Percentiles rank a stretch among this genome's conserved stretches.
These are phyloP conservation scores for Paraconiothyrium sp. DNA, from an alignment of 2,329 filamentous ascomycete species.

Conservation along the genomic window DNA sequence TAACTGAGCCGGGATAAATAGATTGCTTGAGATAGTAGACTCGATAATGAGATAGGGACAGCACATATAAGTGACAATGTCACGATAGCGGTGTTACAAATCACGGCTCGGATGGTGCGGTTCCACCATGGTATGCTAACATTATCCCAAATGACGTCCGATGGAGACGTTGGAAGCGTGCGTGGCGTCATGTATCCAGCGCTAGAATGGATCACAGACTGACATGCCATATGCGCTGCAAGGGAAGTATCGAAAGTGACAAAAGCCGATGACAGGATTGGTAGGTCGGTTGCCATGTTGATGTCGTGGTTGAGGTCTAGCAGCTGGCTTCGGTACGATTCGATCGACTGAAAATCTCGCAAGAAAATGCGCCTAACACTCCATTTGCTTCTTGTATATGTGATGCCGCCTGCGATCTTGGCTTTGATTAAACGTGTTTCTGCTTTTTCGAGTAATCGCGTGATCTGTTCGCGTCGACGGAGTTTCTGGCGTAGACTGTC, in stretches of 20 bases:
- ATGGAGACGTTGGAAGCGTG: constrained; percentile 15
- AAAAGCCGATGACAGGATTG: constrained; percentile 18
- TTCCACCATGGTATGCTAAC: constrained; percentile 19
- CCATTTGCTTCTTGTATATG: constrained; percentile 16
- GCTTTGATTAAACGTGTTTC: no score
- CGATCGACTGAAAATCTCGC: no score
- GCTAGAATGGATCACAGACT: constrained; percentile 22
- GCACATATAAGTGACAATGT: constrained; percentile 10
- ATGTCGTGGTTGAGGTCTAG: no score
- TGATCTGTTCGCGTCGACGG: no score
- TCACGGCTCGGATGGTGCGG: constrained; percentile 17
- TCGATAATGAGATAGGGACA: constrained; percentile 18
- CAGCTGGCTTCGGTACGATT: no score
- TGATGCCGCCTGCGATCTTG: no score
- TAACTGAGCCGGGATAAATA: constrained; percentile 18
- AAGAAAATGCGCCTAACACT: no score
- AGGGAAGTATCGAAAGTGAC: constrained; percentile 20
- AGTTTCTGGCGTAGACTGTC: no score
- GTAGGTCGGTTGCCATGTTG: no score
- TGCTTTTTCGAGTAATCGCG: constrained; percentile 12
- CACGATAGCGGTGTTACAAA: constrained; percentile 18
- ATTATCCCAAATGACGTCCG: constrained; percentile 23
- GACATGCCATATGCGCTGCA: constrained; percentile 17
- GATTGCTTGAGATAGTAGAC: constrained; percentile 23
- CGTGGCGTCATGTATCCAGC: constrained; percentile 19